phyloP scores from a whole-genome alignment of 176 grass and related monocot species.

The Oryza longistaminata region DNA sequence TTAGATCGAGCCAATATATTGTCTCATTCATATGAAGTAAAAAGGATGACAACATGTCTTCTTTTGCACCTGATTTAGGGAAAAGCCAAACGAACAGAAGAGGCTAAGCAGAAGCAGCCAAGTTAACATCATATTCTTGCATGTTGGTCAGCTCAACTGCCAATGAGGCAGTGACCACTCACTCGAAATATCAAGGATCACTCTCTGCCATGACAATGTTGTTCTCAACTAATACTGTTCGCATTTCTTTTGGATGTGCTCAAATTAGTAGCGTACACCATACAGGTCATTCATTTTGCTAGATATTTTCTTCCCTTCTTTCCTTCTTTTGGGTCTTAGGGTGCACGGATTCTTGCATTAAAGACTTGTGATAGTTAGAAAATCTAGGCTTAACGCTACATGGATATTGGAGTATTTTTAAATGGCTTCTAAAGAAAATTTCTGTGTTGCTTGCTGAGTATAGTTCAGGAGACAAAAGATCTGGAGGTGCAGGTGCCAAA shows the following conservation, averaged over 20 bases:
- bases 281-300: background rate
- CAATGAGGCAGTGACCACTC: background rate
- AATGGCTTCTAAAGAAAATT: no score
- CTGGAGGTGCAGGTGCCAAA: no score
- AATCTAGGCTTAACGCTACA: background rate
- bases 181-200: background rate
- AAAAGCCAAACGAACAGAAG: background rate
- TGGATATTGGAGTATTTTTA: no score
- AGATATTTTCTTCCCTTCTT: background rate
- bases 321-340: no score
- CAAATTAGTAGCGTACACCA: background rate
- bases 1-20: background rate
- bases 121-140: background rate
- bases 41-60: background rate
- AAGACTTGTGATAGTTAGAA: background rate
- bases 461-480: no score
- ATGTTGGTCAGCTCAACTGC: background rate
- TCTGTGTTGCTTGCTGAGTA: no score
- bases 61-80: background rate
- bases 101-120: background rate
- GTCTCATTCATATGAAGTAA: no score
- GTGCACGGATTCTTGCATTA: background rate
- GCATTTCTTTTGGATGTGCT: background rate
- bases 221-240: background rate
- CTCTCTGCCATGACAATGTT: background rate